Conservation (phyloP, 2,329 filamentous ascomycete species). For the Sporothrix brunneoviolacea region DNA sequence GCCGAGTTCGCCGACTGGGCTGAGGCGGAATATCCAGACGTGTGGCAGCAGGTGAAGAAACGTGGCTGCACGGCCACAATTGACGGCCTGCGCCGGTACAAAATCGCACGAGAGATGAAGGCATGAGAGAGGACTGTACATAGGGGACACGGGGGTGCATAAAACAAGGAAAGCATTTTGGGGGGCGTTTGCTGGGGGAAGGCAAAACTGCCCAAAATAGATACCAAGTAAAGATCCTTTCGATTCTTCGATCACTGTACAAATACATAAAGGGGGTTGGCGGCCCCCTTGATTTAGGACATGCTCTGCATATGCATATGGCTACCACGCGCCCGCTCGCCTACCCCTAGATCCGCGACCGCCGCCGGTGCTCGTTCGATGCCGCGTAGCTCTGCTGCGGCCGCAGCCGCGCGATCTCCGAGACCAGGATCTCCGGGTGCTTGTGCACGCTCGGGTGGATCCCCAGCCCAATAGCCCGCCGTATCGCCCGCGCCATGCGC, state of each 20-base stretch:
- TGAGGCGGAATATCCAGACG: constrained; percentile 55
- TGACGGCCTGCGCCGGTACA: constrained; percentile 43
- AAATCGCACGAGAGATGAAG: constrained; percentile 34
- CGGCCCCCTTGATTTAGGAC: no score
- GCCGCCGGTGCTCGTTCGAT: no score
- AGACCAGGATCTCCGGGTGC: constrained; percentile 72
- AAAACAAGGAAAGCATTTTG: no score
- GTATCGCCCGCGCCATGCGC: constrained; percentile 85
- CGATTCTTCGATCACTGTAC: no score
- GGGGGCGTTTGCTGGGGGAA: no score
- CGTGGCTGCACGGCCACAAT: constrained; percentile 40
- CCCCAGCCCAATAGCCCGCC: constrained; percentile 81
- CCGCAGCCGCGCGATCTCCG: constrained; percentile 25
- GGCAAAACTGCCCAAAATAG: no score
- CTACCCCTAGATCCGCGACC: not conserved
- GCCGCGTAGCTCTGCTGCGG: constrained; percentile 2
- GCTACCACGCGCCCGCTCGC: not conserved
- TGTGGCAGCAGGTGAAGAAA: constrained; percentile 61
- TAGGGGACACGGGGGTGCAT: not conserved
- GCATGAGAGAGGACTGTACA: constrained; percentile 3
- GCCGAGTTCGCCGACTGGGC: constrained; percentile 69
- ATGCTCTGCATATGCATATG: no score
- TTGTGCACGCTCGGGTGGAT: constrained; percentile 85
- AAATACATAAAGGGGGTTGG: no score
- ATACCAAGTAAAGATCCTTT: no score